Conservation (phyloP, 1,284 basidiomycete species). For the Rhodotorula sp. region DNA sequence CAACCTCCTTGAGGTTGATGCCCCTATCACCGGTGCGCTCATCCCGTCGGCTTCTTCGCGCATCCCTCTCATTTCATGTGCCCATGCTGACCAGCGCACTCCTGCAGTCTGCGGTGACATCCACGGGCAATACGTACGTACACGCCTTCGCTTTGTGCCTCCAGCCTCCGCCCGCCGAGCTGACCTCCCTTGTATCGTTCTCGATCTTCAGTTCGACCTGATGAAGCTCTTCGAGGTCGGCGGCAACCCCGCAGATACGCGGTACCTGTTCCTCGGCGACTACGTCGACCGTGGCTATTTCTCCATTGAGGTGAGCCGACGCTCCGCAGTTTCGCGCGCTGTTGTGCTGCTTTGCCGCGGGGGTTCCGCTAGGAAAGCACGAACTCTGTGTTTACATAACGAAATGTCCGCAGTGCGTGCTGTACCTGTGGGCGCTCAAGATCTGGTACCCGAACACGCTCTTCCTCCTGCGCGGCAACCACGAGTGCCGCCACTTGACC, state of each 20-base stretch:
- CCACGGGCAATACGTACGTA: conserved; percentile 91
- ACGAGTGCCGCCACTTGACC: conserved; percentile 94
- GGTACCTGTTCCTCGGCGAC: conserved; percentile 95
- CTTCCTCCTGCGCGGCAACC: conserved; percentile 90
- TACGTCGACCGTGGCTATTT: conserved; percentile 98
- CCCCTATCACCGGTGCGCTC: conserved; percentile 83
- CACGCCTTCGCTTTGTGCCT: not conserved
- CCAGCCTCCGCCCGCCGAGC: not conserved
- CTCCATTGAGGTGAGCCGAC: conserved; percentile 74
- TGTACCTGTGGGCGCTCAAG: conserved; percentile 90
- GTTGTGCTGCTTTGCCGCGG: no score
- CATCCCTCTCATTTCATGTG: not conserved
- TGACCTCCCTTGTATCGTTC: not conserved
- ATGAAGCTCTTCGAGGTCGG: conserved; percentile 99
- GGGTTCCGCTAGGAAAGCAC: no score
- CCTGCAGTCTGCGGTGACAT: conserved; percentile 85
- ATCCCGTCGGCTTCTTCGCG: no score
- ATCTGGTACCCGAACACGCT: conserved; percentile 90
- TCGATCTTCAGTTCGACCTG: conserved; percentile 73
- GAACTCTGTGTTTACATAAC: conserved; percentile 23
- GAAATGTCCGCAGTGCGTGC: conserved; percentile 67
- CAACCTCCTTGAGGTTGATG: conserved; percentile 87
- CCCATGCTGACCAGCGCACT: no score
- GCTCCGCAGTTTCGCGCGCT: no score
- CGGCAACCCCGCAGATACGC: conserved; percentile 83